Evolutionary conservation across 305 asterid species (phyloP).

Genomic region (Fraxinus baroniana): DNA sequence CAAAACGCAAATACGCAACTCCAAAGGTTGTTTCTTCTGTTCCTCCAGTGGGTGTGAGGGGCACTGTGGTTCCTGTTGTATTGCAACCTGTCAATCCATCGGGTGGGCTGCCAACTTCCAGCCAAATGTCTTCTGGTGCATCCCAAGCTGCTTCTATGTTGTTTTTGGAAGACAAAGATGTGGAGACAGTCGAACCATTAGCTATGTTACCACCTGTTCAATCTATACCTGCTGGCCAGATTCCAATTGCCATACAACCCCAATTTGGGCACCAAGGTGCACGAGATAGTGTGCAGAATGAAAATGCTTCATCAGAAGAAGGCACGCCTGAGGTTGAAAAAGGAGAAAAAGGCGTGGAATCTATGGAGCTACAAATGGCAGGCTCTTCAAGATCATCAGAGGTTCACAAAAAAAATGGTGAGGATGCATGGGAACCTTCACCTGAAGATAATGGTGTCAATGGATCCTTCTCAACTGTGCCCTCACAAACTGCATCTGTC

Average conservation of each 20-base stretch:
- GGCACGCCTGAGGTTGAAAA: constrained; percentile 27
- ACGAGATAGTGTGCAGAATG: constrained; percentile 36
- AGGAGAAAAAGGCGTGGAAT: constrained; percentile 35
- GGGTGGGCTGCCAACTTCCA: constrained; percentile 32
- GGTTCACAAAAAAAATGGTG: constrained; percentile 34
- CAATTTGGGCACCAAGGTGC: constrained; percentile 36
- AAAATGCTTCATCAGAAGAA: constrained; percentile 25
- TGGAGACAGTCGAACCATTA: constrained; percentile 61
- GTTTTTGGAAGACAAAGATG: constrained; percentile 54
- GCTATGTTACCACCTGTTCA: constrained; percentile 64
- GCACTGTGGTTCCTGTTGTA: constrained; percentile 70
- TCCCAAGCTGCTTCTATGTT: constrained; percentile 27
- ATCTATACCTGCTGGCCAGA: constrained; percentile 48
- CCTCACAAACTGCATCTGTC: constrained; percentile 36
- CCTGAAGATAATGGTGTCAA: constrained; percentile 35
- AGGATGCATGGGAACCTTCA: constrained; percentile 34
- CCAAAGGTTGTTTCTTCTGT: constrained; percentile 36
- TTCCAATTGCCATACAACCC: constrained; percentile 34
- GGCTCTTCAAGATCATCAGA: constrained; percentile 55
- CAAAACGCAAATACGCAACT: constrained; percentile 41
- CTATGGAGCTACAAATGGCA: constrained; percentile 30
- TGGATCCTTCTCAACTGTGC: constrained; percentile 28
- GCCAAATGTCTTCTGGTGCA: constrained; percentile 31
- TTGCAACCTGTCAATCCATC: constrained; percentile 55
- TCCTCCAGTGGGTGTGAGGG: constrained; percentile 58